Evolutionary conservation across 345 rosid genomes (phyloP).

Genomic region (Arabis alpina): DNA sequence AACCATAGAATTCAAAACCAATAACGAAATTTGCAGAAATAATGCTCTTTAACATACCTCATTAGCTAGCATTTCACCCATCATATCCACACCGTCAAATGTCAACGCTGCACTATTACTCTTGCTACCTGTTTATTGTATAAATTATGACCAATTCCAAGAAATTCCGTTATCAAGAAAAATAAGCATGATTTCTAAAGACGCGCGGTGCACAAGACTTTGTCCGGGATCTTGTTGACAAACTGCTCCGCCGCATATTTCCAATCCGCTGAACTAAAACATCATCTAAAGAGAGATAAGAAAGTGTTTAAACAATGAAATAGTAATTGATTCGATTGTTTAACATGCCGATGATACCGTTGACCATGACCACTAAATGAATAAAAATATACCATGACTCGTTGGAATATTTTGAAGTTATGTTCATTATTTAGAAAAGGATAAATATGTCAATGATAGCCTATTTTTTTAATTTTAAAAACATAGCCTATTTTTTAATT

Average conservation of each 20-base stretch:
- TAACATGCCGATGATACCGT: slow-evolving; percentile 83
- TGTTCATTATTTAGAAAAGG: too few species aligned
- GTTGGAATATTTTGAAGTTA: too few species aligned
- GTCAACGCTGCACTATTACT: slow-evolving; percentile 77
- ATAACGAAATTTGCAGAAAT: slow-evolving; percentile 18
- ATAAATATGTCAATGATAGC: too few species aligned
- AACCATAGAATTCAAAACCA: slow-evolving; percentile 12
- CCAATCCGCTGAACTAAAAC: slow-evolving; percentile 86
- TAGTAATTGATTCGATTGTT: not conserved
- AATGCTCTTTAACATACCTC: slow-evolving; percentile 55
- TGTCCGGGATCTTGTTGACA: slow-evolving; percentile 79
- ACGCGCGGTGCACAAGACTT: slow-evolving; percentile 88
- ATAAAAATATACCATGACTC: too few species aligned
- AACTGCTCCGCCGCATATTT: slow-evolving; percentile 88
- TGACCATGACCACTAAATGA: slow-evolving; percentile 88
- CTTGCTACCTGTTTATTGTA: slow-evolving; percentile 69
- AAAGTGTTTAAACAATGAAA: not conserved
- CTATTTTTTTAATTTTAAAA: too few species aligned
- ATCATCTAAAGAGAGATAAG: not conserved
- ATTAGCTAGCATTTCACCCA: slow-evolving; percentile 91
- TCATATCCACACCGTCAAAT: slow-evolving; percentile 88
- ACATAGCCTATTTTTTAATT: too few species aligned
- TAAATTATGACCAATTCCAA: not conserved
- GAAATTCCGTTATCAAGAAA: not conserved
- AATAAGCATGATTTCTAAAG: not conserved